Base-by-base conservation (phyloP, 805 yeast genomes). In the Saccharomycopsis sp. region DNA sequence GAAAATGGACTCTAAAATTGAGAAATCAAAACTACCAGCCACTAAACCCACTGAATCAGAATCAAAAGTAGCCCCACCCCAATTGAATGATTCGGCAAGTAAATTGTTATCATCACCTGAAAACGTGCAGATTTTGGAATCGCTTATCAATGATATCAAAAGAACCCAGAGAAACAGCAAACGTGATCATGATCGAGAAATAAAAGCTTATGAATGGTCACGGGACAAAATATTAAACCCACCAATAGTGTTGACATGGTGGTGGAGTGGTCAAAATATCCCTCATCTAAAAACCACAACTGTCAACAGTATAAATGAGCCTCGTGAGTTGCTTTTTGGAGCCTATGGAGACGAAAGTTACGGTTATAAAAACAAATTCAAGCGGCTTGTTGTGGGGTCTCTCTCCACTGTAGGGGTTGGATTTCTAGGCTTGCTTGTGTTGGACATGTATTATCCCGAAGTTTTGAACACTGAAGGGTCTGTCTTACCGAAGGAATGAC, bases 131-230 rank as follows among this genome's bases (percentile, higher is more conserved):
- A 53, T 61, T 17, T 56, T 61, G 47, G 60, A 58, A 25, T 49
- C 54, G 20, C 38, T 61, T 8, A 24, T 61, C n/a, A 38, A 47
- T 22, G 62, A 61, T 25, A 57, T 61, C 20, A 61, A 61, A 35
- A 38, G 34, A 14, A 22, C 54, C 5, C 59, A 61, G 41, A 52
- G 42, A n/a, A 24, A 41, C 14, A 55, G 54, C 17, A 54, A 57
- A 52, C 59, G 56, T 23, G 23, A 57, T 3, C 54, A 55, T n/a
- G 56, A 53, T 22, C 25, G 60, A 8, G 56, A 61, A 29, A 44
- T 50, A 2, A 56, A 54, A 17, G 61, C 63, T 19, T 61, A 61
- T 42, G 59, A 61, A 47, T 61, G 63, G 63, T 58, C 63, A 15
- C 25, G 52, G 24, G 54, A 61, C 52, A 55, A 56, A 25, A 56